Base-by-base conservation (phyloP, 2,329 filamentous ascomycete species). In the Arthroderma sp. region DNA sequence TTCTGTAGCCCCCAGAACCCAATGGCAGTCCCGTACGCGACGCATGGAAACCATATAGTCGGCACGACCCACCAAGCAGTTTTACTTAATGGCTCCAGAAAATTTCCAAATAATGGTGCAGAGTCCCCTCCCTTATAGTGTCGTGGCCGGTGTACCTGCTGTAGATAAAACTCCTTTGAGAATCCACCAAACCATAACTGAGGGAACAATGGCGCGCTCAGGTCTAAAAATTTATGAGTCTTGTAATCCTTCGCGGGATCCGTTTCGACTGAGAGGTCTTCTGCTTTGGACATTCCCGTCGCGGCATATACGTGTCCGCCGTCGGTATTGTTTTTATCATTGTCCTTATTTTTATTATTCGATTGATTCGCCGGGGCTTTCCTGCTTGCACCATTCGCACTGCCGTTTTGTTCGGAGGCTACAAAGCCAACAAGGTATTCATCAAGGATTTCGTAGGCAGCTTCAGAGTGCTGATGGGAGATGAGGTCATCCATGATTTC, bases 21-120 rank as follows among this genome's bases (percentile, higher is more conserved):
- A 15, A 83, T 55, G 49, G 73, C 77, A 7, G 80, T 77, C 28
- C 84, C 86, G 58, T 87, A 94, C 6, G 69, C 56, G 36, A 94
- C 75, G 11, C 71, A 75, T n/a, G 91, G 91, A 36, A 91, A 61
- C 91, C 91, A 98, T 1, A 94, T 49, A 0, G 72, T 72, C 2
- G 91, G 91, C 7, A 98, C 74, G 38, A 94, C 63, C 78, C 82
- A 98, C 91, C 91, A 98, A 1, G 91, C 78, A 2, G 91, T 98
- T 72, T 88, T 83, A 63, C 82, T 88, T 48, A 98, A 69, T n/a
- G 91, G 91, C 68, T 98, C 91, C n/a, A 98, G 71, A 63, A 98
- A 94, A 68, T 98, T 96, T 48, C 91, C 91, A 65, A 98, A 98
- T 27, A 98, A 68, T 15, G 91, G 91, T 33, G 91, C 91, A 5